Conservation (phyloP, 306 rosid genomes). For the Cucumis sativus region DNA sequence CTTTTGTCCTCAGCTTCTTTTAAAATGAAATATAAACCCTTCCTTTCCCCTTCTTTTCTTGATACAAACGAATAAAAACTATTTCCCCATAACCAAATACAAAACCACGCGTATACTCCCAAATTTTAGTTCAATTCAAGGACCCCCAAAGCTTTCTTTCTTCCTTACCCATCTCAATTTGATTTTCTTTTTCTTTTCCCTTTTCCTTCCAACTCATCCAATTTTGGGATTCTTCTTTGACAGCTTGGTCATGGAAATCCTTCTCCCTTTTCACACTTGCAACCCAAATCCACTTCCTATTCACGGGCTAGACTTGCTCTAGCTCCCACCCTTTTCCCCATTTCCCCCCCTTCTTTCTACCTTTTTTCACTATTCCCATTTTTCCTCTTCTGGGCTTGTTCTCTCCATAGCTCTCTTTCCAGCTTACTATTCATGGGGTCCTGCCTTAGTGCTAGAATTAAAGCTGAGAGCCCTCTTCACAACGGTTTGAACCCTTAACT, state of each 20-base stretch:
- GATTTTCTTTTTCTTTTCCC: background rate
- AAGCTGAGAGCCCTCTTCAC: constrained; percentile 83
- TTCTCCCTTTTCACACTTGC: constrained; percentile 38
- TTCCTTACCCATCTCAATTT: background rate
- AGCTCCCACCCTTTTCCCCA: constrained; percentile 5
- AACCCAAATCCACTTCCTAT: constrained; percentile 7
- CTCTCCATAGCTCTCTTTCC: background rate
- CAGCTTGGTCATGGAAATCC: constrained; percentile 39
- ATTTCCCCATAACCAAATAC: constrained; percentile 16
- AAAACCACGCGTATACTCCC: background rate
- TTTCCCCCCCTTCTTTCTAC: constrained; percentile 8
- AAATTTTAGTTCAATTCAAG: background rate
- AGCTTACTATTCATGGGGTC: constrained; percentile 59
- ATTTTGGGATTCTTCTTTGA: constrained; percentile 19
- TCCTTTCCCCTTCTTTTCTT: background rate
- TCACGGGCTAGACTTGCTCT: constrained; percentile 10
- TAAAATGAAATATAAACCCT: constrained; percentile 20
- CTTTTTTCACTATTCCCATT: background rate
- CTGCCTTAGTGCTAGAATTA: constrained; percentile 65
- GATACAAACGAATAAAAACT: constrained; percentile 18
- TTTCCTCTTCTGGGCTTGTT: background rate
- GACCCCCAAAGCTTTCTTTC: background rate
- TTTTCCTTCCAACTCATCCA: background rate
- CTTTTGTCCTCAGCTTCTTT: constrained; percentile 18
- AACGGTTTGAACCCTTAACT: constrained; percentile 36